phyloP scores from a whole-genome alignment of 306 rosid genomes.

The Datisca glomerata region DNA sequence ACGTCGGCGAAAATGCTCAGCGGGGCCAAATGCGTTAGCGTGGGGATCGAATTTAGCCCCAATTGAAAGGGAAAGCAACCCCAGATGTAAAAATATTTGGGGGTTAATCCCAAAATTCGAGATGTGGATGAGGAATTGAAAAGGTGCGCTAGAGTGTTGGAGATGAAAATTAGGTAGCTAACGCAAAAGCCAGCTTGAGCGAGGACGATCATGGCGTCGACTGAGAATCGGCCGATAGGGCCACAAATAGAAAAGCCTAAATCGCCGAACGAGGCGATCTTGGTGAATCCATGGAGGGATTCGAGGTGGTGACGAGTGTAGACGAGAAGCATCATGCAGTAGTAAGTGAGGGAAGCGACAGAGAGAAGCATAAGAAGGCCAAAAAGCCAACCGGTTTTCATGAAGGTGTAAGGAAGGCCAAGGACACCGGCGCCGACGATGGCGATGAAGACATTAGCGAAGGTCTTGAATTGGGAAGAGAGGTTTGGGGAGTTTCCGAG shows the following conservation, averaged over 20 bases:
- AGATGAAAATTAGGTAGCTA: conserved; percentile 37
- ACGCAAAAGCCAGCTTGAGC: conserved; percentile 44
- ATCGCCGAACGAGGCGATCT: conserved; percentile 42
- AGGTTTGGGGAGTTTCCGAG: conserved; percentile 11
- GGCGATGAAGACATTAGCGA: conserved; percentile 48
- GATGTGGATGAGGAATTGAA: too few species aligned
- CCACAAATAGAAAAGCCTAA: conserved; percentile 35
- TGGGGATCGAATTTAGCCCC: too few species aligned
- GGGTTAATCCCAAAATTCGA: conserved; percentile 19
- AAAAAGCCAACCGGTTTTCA: conserved; percentile 35
- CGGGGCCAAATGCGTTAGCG: too few species aligned
- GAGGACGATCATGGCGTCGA: conserved; percentile 27
- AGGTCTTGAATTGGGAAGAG: conserved; percentile 35
- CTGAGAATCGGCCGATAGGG: conserved; percentile 17
- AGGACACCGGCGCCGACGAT: conserved; percentile 45
- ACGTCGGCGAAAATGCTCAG: conserved; percentile 47
- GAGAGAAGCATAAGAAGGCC: conserved; percentile 25
- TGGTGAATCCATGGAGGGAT: too few species aligned
- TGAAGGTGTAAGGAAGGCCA: conserved; percentile 43
- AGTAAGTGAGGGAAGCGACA: conserved; percentile 28
- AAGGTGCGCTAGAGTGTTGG: conserved; percentile 28
- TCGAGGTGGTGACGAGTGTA: conserved; percentile 38
- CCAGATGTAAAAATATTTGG: conserved; percentile 35
- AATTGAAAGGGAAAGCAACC: too few species aligned
- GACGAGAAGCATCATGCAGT: conserved; percentile 46